Base-by-base conservation (phyloP, 495 filamentous ascomycete species). In the Chaetomidium leptoderma region DNA sequence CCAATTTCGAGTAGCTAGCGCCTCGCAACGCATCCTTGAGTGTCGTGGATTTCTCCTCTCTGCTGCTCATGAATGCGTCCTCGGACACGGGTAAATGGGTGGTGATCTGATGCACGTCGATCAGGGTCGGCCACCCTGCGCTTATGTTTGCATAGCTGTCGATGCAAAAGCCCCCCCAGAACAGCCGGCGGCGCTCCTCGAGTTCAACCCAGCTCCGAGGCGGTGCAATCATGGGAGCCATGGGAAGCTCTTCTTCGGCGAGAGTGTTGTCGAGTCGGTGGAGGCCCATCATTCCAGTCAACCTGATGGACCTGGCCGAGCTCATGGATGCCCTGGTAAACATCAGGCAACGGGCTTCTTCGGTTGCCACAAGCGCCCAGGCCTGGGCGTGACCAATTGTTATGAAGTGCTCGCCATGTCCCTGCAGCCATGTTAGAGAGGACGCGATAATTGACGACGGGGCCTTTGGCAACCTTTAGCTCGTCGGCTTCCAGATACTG, bases 141-240 rank as follows among this genome's bases (percentile, higher is more conserved):
- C 73, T 76, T 43, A 77, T 72, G 51, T 66, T 72, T 19, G 66
- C 70, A 45, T 79, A 79, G 19, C 72, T 67, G 57, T 83, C 80
- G 24, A 81, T 72, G 23, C 71, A 71, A 44, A 79, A 82, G 1
- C 75, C 66, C 9, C 69, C 74, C 81, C 80, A 83, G 54, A 83
- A 82, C 5, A 75, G 57, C 10, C 81, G 59, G 7, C 81, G 69
- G 17, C 79, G 71, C 59, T 81, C 78, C 65, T 83, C 80, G 9
- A 76, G 61, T 48, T 82, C 79, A 8, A 57, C 59, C 78, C 79
- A 81, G 53, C 67, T 66, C 36, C 64, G 62, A 1, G 78, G 63
- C 0, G 74, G 68, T 6, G 65, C 42, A 1, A 81, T 40, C 6
- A 72, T 71, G 8, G 66, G 70, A 8, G 70, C 60, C 4, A 72